Evolutionary conservation across 176 grass and related monocot genomes (phyloP).

Genomic region (Coix lacrymajobi): DNA sequence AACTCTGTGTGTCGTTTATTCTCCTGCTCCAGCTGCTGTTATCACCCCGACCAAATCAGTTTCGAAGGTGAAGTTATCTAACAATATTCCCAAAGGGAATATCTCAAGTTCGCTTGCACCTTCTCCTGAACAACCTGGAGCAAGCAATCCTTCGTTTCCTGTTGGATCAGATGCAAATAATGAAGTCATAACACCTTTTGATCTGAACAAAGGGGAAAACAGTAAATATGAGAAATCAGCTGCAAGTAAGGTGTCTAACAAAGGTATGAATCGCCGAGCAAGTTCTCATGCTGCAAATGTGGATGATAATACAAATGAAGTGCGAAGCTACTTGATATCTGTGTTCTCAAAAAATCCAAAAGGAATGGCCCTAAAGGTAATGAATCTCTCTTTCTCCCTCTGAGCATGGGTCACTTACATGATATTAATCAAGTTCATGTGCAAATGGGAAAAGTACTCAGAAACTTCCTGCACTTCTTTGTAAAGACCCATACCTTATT

Average conservation of each 20-base stretch:
- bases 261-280: slow-evolving; percentile 37
- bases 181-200: slow-evolving; percentile 56
- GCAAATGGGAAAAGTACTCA: not conserved
- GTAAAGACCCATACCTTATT: not conserved
- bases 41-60: slow-evolving; percentile 71
- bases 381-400: not conserved
- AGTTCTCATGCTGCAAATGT: slow-evolving; percentile 33
- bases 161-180: slow-evolving; percentile 58
- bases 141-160: slow-evolving; percentile 43
- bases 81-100: slow-evolving; percentile 46
- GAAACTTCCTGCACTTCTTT: not conserved
- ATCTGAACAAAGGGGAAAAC: slow-evolving; percentile 59
- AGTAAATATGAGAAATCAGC: slow-evolving; percentile 59
- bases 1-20: slow-evolving; percentile 26
- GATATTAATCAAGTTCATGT: not conserved
- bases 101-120: slow-evolving; percentile 47
- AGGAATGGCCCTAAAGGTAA: slow-evolving; percentile 90
- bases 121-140: slow-evolving; percentile 71
- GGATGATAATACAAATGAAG: slow-evolving; percentile 53
- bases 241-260: slow-evolving; percentile 31
- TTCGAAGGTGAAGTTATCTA: slow-evolving; percentile 63
- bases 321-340: slow-evolving; percentile 61
- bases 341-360: slow-evolving; percentile 75
- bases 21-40: slow-evolving; percentile 56
- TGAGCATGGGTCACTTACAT: not conserved